Conservation (phyloP, 2,329 filamentous ascomycete species). For the Cercospora sp. region DNA sequence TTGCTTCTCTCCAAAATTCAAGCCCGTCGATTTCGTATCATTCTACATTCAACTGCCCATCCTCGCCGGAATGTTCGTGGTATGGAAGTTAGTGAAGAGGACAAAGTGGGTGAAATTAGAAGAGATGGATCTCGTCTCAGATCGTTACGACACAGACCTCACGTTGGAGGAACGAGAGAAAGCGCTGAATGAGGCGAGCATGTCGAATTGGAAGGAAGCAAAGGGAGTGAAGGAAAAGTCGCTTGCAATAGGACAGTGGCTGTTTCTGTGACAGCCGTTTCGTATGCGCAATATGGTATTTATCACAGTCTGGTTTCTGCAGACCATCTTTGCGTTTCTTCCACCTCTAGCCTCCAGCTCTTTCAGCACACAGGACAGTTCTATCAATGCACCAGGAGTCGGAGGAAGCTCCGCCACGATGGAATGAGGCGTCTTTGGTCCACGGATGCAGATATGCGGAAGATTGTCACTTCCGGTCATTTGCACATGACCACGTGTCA, state of each 20-base stretch:
- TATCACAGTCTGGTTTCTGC: not conserved
- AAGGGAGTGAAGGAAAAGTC: slow-evolving; percentile 19
- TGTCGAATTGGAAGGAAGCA: slow-evolving; percentile 19
- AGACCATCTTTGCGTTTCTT: not conserved
- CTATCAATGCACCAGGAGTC: not conserved
- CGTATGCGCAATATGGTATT: not conserved
- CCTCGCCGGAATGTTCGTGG: slow-evolving; percentile 57
- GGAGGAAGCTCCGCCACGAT: not conserved
- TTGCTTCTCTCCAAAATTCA: slow-evolving; percentile 61
- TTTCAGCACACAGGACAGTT: not conserved
- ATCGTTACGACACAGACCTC: slow-evolving; percentile 26
- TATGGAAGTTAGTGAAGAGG: slow-evolving; percentile 56
- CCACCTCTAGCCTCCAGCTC: not conserved
- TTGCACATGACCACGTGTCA: not conserved
- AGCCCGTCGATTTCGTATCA: slow-evolving; percentile 61
- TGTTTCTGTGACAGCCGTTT: slow-evolving; percentile 19
- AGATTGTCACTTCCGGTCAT: not conserved
- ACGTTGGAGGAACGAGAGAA: slow-evolving; percentile 24
- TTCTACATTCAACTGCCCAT: slow-evolving; percentile 62
- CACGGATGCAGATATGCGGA: not conserved
- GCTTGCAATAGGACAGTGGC: slow-evolving; percentile 22
- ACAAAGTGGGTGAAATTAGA: slow-evolving; percentile 48
- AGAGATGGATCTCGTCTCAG: slow-evolving; percentile 51
- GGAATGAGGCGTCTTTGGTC: not conserved
- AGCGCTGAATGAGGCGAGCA: slow-evolving; percentile 19